A percentile compares a stretch with the other conserved stretches of the same genome.
Evolutionary conservation across 148 eudicot genomes (phyloP).

Genomic region (Talinum fruticosum): DNA sequence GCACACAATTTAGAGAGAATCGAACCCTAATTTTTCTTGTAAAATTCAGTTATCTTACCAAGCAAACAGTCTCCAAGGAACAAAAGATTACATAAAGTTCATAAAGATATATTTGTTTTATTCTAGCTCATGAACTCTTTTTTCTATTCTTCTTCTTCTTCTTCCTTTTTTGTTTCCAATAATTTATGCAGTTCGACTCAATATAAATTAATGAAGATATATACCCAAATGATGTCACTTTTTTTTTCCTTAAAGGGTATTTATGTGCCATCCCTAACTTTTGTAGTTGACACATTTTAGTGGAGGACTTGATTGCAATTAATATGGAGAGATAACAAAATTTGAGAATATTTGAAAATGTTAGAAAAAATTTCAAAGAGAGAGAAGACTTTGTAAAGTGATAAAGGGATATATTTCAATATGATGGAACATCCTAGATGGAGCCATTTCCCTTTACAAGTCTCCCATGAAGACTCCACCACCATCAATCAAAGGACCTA

Average conservation of each 20-base stretch:
- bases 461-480: constrained; percentile 1
- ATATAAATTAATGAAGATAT: background rate
- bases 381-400: background rate
- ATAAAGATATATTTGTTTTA: no score
- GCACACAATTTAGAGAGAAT: no score
- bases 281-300: background rate
- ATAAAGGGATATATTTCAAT: background rate
- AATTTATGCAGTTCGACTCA: background rate
- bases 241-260: background rate
- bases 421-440: background rate
- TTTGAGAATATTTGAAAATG: no score
- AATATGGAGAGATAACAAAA: background rate
- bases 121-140: background rate
- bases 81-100: no score
- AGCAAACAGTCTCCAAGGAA: no score
- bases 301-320: no score
- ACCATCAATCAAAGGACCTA: background rate
- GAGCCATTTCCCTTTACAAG: background rate
- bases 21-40: no score
- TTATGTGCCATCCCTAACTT: background rate
- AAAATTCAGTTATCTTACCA: no score
- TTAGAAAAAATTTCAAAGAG: background rate
- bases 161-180: background rate
- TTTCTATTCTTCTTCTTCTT: background rate
- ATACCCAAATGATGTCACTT: background rate